A percentile compares a stretch with the other conserved stretches of the same genome.
phyloP scores from a whole-genome alignment of 257 asterid genomes.

The Primulina tabacum region DNA sequence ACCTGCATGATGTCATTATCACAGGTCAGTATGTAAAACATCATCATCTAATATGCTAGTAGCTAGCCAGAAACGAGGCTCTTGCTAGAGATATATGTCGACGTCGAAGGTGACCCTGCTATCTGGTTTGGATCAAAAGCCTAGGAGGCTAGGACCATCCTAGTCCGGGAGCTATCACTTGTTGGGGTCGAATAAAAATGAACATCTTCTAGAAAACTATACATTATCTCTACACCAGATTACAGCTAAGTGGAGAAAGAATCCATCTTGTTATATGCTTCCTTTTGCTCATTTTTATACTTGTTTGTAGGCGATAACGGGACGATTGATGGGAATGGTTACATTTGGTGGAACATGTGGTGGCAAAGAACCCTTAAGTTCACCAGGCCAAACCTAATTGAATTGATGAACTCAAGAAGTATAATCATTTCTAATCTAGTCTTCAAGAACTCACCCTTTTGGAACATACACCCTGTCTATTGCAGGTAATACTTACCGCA shows the following conservation, averaged over 20 bases:
- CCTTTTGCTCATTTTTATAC: slow-evolving; percentile 11
- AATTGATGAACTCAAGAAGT: slow-evolving; percentile 50
- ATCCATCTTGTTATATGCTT: no score
- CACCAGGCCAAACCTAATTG: slow-evolving; percentile 57
- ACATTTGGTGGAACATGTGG: slow-evolving; percentile 73
- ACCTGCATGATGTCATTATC: slow-evolving; percentile 55
- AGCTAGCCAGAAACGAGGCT: neutral
- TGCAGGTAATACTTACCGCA: slow-evolving; percentile 41
- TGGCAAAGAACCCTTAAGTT: slow-evolving; percentile 52
- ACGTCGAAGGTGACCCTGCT: neutral
- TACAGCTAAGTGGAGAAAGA: no score
- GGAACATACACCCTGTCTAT: slow-evolving; percentile 77
- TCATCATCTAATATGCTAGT: slow-evolving; percentile 7
- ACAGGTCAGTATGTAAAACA: slow-evolving; percentile 40
- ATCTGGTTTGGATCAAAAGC: neutral
- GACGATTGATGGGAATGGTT: slow-evolving; percentile 76
- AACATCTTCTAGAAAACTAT: neutral
- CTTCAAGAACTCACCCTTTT: slow-evolving; percentile 60
- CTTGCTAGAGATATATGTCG: neutral
- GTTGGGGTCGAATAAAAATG: neutral
- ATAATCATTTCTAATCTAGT: slow-evolving; percentile 51
- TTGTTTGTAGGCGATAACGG: slow-evolving; percentile 63
- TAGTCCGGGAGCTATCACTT: neutral
- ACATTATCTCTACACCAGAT: no score
- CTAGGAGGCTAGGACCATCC: neutral